Base-by-base conservation (phyloP, 176 grass and related monocot genomes). In the Miscanthus lutarioriparius region DNA sequence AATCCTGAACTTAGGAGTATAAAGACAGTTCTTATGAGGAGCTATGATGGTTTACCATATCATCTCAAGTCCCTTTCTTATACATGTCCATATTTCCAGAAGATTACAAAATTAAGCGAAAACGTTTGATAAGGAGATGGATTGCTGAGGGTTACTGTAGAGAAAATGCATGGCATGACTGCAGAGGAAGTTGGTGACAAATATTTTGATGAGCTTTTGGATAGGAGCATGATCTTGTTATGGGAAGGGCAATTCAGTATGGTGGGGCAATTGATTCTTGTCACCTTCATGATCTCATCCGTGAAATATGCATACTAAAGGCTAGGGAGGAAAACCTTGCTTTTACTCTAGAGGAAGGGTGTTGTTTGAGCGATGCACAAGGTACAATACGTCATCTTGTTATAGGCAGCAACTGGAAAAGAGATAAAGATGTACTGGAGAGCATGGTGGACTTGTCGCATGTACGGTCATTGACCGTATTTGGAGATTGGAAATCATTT, bases 281-380 rank as follows among this genome's bases (percentile, higher is more conserved):
- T 27, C 69, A 77, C 20, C 66, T 92, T 36, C 86, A 89, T 80
- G 73, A 89, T 62, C 2, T 92, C 1, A 80, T 89, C n/a, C 64
- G 78, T 0, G 74, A 89, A 82, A 47, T 86, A 2, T 76, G 84
- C 19, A 25, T 86, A 17, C 11, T 7, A 9, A 89, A 86, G 28
- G 70, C 83, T 0, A 68, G 7, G 5, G 72, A 89, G 27, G 72
- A 89, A 76, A 89, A 66, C 40, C 37, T 83, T 70, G 72, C 71
- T 0, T 80, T 84, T 2, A 12, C 78, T 0, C 28, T 89, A 0
- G 58, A 66, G 30, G 56, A 89, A 28, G 15, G 14, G 11, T 68
- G 59, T 4, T n/a, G 13, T 19, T 6, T 38, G 8, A 53, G 14
- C 4, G 7, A 25, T 7, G n/a, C 51, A 27, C 37, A 36, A 43